phyloP scores from a whole-genome alignment of 306 rosid species.

The Aeschynomene evenia region DNA sequence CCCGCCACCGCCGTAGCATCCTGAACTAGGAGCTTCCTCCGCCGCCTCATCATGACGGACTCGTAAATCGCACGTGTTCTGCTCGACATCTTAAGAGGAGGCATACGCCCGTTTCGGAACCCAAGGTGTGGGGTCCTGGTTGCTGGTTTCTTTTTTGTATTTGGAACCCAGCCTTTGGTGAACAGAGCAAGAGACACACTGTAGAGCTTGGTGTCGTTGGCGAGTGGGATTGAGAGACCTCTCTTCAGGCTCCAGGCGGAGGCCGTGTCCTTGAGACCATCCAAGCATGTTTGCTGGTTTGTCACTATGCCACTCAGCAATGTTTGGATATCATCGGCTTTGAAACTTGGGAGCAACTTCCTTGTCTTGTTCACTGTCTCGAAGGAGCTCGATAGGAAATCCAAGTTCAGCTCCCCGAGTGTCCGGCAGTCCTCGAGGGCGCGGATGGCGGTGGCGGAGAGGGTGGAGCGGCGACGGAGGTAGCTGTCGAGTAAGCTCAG shows the following conservation, averaged over 20 bases:
- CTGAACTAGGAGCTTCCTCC: slow-evolving; percentile 60
- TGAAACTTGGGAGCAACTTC: slow-evolving; percentile 33
- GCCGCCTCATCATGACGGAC: slow-evolving; percentile 52
- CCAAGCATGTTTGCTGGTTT: slow-evolving; percentile 79
- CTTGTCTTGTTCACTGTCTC: slow-evolving; percentile 48
- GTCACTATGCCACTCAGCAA: slow-evolving; percentile 72
- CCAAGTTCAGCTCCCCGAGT: slow-evolving; percentile 63
- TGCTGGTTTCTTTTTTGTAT: slow-evolving; percentile 25
- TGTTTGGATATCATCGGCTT: slow-evolving; percentile 69
- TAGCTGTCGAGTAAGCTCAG: slow-evolving; percentile 41
- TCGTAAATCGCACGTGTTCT: slow-evolving; percentile 54
- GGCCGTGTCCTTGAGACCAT: slow-evolving; percentile 69
- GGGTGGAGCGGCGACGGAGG: slow-evolving; percentile 30
- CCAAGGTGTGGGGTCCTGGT: slow-evolving; percentile 42
- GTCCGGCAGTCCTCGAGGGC: slow-evolving; percentile 71
- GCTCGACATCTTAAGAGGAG: slow-evolving; percentile 68
- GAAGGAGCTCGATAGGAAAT: slow-evolving; percentile 53
- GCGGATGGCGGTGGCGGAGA: slow-evolving; percentile 53
- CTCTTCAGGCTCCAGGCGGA: slow-evolving; percentile 58
- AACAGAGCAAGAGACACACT: slow-evolving; percentile 74
- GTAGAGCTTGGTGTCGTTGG: slow-evolving; percentile 73
- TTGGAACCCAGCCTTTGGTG: slow-evolving; percentile 75
- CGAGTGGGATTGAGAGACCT: slow-evolving; percentile 64
- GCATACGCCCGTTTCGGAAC: slow-evolving; percentile 63
- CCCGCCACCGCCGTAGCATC: neutral